Evolutionary conservation across 495 filamentous ascomycete genomes (phyloP).

Genomic region (Letharia columbiana): DNA sequence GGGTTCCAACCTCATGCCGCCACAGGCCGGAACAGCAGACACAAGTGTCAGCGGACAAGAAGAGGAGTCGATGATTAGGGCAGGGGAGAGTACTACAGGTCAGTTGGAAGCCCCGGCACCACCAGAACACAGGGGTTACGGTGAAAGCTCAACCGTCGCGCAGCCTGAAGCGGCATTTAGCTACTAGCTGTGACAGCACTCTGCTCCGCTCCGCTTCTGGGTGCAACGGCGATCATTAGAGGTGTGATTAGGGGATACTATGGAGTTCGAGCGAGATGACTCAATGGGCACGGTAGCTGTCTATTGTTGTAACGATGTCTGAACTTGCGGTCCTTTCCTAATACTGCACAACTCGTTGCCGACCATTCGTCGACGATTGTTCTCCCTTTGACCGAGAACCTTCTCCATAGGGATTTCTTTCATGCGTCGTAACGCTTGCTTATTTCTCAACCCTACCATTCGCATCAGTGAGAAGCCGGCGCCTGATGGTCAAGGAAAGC

Average conservation of each 20-base stretch:
- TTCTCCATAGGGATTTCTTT: neutral
- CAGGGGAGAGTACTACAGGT: slow-evolving; percentile 9
- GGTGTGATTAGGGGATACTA: neutral
- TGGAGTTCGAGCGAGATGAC: neutral
- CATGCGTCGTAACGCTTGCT: neutral
- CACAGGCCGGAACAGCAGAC: slow-evolving; percentile 13
- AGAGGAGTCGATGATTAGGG: neutral
- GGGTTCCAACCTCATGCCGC: slow-evolving; percentile 27
- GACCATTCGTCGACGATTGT: neutral
- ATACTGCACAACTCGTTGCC: neutral
- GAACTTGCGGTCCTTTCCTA: neutral
- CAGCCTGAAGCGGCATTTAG: slow-evolving; percentile 9
- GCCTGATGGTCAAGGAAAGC: neutral
- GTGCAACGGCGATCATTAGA: neutral
- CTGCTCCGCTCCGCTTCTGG: neutral
- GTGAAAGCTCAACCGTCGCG: slow-evolving; percentile 15
- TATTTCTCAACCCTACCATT: neutral
- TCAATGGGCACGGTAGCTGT: neutral
- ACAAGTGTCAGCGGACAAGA: slow-evolving; percentile 18
- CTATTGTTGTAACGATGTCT: neutral
- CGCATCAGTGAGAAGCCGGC: neutral
- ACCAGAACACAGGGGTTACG: slow-evolving; percentile 16
- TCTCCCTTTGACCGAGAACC: neutral
- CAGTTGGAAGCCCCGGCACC: slow-evolving; percentile 10
- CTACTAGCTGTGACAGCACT: slow-evolving; percentile 8